Conservation (phyloP, 2,329 filamentous ascomycete species). For the Fusarium annulatum region DNA sequence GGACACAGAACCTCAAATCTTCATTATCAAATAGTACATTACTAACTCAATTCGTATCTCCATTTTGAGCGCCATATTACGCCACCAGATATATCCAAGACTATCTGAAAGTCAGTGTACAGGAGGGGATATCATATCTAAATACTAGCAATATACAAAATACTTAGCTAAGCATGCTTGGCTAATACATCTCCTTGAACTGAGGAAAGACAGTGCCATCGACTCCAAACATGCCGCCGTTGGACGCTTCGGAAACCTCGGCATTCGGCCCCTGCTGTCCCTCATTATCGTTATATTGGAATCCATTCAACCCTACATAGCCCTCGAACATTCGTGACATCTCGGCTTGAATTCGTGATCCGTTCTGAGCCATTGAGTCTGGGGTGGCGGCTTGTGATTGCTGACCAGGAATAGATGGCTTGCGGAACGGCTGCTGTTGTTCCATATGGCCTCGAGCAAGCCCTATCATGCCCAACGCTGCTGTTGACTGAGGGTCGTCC, state of each 20-base stretch:
- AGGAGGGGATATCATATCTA: constrained; percentile 14
- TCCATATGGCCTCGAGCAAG: constrained; percentile 57
- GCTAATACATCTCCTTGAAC: constrained; percentile 53
- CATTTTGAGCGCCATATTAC: background rate
- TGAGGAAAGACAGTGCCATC: constrained; percentile 53
- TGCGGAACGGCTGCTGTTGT: constrained; percentile 45
- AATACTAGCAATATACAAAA: background rate
- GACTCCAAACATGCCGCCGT: constrained; percentile 37
- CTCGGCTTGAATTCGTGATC: constrained; percentile 62
- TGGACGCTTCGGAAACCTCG: constrained; percentile 40
- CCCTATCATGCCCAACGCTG: constrained; percentile 66
- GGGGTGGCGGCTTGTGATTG: constrained; percentile 38
- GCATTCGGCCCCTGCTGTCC: constrained; percentile 41
- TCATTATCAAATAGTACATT: background rate
- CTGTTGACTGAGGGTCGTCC: constrained; percentile 63
- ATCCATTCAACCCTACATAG: constrained; percentile 52
- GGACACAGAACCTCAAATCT: background rate
- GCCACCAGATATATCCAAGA: background rate
- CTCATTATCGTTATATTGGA: constrained; percentile 46
- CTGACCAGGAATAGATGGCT: constrained; percentile 43
- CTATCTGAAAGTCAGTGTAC: background rate
- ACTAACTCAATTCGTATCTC: background rate
- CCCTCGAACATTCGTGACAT: constrained; percentile 61
- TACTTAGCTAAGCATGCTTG: background rate
- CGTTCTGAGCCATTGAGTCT: constrained; percentile 54